Evolutionary conservation across 495 filamentous ascomycete species (phyloP).

Genomic region (Neurospora pannonica): DNA sequence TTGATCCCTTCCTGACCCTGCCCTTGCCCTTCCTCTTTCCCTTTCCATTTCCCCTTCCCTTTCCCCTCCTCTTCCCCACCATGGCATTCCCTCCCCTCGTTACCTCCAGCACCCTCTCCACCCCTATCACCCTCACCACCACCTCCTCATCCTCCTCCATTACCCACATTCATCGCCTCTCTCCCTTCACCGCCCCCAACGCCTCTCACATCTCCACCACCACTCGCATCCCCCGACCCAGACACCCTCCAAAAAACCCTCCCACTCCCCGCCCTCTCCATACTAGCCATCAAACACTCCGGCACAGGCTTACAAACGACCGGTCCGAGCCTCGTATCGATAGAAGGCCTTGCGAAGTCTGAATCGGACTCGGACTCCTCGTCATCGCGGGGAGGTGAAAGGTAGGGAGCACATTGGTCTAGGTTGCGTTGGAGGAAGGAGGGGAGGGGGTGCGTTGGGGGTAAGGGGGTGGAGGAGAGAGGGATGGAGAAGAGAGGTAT

Average conservation of each 20-base stretch:
- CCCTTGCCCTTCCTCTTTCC: not conserved
- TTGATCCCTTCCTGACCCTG: not conserved
- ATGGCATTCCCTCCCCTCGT: not conserved
- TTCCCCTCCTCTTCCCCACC: not conserved
- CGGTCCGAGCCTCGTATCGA: not conserved
- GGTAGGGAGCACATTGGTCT: not conserved
- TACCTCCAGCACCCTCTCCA: not conserved
- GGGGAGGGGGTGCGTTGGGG: not conserved
- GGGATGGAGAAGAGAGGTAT: not conserved
- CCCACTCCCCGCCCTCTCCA: not conserved
- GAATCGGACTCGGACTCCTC: not conserved
- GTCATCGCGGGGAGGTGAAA: not conserved
- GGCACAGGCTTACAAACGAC: not conserved
- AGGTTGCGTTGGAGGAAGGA: not conserved
- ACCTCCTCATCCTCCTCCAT: not conserved
- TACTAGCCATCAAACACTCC: not conserved
- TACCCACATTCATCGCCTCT: not conserved
- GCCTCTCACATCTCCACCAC: not conserved
- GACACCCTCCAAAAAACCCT: not conserved
- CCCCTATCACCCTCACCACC: not conserved
- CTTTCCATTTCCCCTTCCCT: not conserved
- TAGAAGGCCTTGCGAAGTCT: not conserved
- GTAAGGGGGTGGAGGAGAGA: not conserved
- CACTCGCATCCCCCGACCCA: too few species aligned
- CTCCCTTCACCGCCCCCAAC: not conserved